A percentile compares a stretch with the other conserved stretches of the same genome.
Conservation (phyloP, 148 eudicot species). For the Polygonum maritimum region DNA sequence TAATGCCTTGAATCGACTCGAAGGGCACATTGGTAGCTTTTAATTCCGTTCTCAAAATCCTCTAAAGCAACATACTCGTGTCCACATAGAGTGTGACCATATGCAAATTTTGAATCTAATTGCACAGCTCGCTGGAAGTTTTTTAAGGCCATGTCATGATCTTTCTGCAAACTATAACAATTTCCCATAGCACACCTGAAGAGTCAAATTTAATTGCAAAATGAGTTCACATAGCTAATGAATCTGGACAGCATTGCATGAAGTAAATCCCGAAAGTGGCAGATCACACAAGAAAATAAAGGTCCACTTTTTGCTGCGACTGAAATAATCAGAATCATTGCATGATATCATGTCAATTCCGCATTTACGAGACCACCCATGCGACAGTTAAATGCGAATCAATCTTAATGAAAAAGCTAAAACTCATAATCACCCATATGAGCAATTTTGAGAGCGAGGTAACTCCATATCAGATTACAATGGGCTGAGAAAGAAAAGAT, state of each 20-base stretch:
- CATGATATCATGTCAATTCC: background rate
- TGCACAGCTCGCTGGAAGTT: constrained; percentile 88
- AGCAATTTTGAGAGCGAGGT: too few species aligned
- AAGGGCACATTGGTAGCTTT: constrained; percentile 82
- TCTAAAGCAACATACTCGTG: constrained; percentile 96
- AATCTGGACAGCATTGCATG: background rate
- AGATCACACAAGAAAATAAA: background rate
- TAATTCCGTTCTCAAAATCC: constrained; percentile 85
- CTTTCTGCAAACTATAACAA: constrained; percentile 95
- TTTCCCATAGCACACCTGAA: constrained; percentile 98
- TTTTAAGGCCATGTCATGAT: constrained; percentile 93
- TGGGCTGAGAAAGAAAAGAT: too few species aligned
- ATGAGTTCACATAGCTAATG: background rate
- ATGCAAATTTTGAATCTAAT: constrained; percentile 70
- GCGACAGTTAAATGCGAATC: background rate
- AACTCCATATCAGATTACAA: too few species aligned
- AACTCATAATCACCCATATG: background rate
- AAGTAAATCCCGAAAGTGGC: background rate
- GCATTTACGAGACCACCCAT: background rate
- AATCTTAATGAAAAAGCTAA: background rate
- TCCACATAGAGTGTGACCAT: constrained; percentile 97
- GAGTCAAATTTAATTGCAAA: background rate
- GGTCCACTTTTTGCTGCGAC: background rate
- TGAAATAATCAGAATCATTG: background rate
- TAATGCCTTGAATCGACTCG: constrained; percentile 87